Evolutionary conservation across 2,329 filamentous ascomycete species (phyloP).

Genomic region (Parascedosporium putredinis): DNA sequence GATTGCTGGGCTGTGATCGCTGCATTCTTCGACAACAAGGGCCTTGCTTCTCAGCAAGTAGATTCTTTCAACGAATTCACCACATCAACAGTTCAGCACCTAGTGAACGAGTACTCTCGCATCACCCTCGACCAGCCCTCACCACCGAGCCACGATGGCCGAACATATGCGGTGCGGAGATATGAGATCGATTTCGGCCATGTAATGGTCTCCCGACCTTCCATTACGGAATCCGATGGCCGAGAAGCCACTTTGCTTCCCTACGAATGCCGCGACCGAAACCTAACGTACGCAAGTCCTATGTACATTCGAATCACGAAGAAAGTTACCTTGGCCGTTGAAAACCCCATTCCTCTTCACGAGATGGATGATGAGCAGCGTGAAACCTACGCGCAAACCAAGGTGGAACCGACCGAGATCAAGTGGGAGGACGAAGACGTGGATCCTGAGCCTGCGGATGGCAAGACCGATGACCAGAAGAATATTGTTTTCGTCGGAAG

Average conservation of each 20-base stretch:
- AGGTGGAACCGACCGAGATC: conserved; percentile 46
- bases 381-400: conserved; percentile 41
- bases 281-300: conserved; percentile 88
- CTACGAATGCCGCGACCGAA: conserved; percentile 90
- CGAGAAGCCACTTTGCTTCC: conserved; percentile 77
- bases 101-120: conserved; percentile 83
- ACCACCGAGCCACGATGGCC: conserved; percentile 63
- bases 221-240: conserved; percentile 88
- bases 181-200: conserved; percentile 94
- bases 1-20: conserved; percentile 98
- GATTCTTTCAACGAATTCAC: conserved; percentile 98
- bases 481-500: conserved; percentile 87
- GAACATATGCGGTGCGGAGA: conserved; percentile 74
- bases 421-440: conserved; percentile 48
- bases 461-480: conserved; percentile 43
- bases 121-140: conserved; percentile 92
- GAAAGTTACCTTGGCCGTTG: conserved; percentile 72
- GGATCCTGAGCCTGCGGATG: conserved; percentile 27
- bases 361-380: conserved; percentile 59
- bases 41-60: conserved; percentile 91
- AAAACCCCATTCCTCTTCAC: conserved; percentile 54
- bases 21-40: conserved; percentile 92
- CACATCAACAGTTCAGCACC: conserved; percentile 83
- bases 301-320: conserved; percentile 84
- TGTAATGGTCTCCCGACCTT: conserved; percentile 78